These are phyloP conservation scores for Hypoxylon rubiginosum DNA, from an alignment of 2,329 filamentous ascomycete species.

Conservation along the genomic window DNA sequence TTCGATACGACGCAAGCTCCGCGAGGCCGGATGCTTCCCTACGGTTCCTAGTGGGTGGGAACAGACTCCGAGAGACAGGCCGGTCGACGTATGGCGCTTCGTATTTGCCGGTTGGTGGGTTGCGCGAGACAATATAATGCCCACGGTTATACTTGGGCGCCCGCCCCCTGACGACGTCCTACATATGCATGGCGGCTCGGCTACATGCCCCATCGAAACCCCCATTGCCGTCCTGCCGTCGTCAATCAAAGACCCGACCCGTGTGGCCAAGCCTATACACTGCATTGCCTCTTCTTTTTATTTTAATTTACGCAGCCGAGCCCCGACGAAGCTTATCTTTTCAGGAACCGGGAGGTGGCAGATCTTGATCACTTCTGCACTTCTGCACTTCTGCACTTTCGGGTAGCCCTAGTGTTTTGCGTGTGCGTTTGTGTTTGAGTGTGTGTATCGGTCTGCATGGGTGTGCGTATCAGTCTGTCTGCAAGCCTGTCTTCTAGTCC, in stretches of 20 bases:
- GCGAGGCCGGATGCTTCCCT: slow-evolving; percentile 21
- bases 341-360: too few relatives aligned
- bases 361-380: slow-evolving; percentile 9
- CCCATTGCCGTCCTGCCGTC: slow-evolving; percentile 31
- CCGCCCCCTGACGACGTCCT: slow-evolving; percentile 18
- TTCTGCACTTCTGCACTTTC: slow-evolving; percentile 11
- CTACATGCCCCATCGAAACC: slow-evolving; percentile 33
- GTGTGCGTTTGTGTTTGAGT: neutral
- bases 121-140: slow-evolving; percentile 34
- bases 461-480: slow-evolving; percentile 21
- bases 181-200: slow-evolving; percentile 39
- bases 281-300: slow-evolving; percentile 6
- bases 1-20: slow-evolving; percentile 16
- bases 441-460: slow-evolving; percentile 17
- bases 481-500: slow-evolving; percentile 3
- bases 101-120: slow-evolving; percentile 41
- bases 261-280: slow-evolving; percentile 28
- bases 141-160: too few relatives aligned
- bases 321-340: slow-evolving; percentile 28
- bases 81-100: slow-evolving; percentile 41
- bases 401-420: slow-evolving; percentile 17
- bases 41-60: slow-evolving; percentile 27
- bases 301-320: slow-evolving; percentile 20
- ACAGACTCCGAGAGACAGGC: slow-evolving; percentile 4
- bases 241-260: slow-evolving; percentile 30